phyloP scores from a whole-genome alignment of 208 protist genomes.

The Trypanosoma lewisi region DNA sequence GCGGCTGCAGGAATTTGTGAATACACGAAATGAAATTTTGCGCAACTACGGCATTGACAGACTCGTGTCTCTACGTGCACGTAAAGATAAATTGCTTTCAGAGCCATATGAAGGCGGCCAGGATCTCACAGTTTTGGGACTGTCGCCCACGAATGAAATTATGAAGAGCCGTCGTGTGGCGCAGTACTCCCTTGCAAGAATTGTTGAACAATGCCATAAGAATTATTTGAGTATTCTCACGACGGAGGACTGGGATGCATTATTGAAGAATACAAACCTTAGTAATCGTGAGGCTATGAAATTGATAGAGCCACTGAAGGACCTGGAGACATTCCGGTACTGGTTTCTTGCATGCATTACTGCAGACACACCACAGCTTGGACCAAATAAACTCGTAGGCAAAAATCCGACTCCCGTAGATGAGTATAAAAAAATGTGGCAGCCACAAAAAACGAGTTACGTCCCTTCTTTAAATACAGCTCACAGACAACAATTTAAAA shows the following conservation, averaged over 20 bases:
- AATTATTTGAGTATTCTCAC: conserved; percentile 72
- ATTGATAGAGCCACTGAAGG: conserved; percentile 58
- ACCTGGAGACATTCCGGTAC: conserved; percentile 77
- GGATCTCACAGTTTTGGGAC: conserved; percentile 35
- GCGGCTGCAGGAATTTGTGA: conserved; percentile 61
- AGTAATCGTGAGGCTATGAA: conserved; percentile 42
- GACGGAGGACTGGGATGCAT: conserved; percentile 60
- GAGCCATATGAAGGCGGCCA: conserved; percentile 69
- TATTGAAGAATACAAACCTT: conserved; percentile 44
- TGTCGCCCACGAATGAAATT: conserved; percentile 51
- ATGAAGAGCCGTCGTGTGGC: conserved; percentile 53
- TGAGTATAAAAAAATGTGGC: conserved; percentile 79
- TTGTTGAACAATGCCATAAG: conserved; percentile 66
- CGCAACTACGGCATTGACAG: conserved; percentile 71
- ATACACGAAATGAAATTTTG: conserved; percentile 61
- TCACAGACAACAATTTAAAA: conserved; percentile 59
- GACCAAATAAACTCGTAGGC: conserved; percentile 86
- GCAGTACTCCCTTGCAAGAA: conserved; percentile 82
- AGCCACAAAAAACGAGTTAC: conserved; percentile 71
- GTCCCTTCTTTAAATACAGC: conserved; percentile 65
- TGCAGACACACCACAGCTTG: conserved; percentile 72
- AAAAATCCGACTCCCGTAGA: conserved; percentile 60
- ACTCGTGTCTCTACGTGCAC: conserved; percentile 67
- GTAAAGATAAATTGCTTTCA: conserved; percentile 66
- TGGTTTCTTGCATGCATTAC: conserved; percentile 82